Percentiles rank a stretch among this genome's conserved stretches.
Conservation (phyloP, 2,329 filamentous ascomycete genomes). For the Pochonia chlamydosporia region DNA sequence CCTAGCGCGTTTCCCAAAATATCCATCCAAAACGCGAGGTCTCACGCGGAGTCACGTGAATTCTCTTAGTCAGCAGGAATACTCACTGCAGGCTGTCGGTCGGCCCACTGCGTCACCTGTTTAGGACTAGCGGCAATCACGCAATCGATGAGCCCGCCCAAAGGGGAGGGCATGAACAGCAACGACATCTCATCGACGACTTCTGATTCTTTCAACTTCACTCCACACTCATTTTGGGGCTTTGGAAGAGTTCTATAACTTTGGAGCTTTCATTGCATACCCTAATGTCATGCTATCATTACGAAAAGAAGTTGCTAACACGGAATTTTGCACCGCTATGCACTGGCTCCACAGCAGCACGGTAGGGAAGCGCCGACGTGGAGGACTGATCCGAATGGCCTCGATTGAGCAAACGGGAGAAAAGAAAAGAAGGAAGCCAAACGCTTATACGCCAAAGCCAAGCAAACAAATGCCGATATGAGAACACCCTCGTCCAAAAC, state of each 20-base stretch:
- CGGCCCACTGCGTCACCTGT: conserved; percentile 4
- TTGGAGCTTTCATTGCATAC: conserved; percentile 15
- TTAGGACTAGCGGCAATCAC: conserved; percentile 25
- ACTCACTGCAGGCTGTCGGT: conserved; percentile 1
- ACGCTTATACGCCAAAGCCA: conserved; percentile 7
- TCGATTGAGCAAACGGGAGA: background rate
- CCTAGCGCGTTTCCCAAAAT: background rate
- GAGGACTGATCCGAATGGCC: background rate
- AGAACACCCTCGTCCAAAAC: background rate
- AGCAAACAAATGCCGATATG: conserved; percentile 1
- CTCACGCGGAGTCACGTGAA: conserved; percentile 5
- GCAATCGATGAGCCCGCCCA: conserved; percentile 23
- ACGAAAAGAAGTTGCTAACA: conserved; percentile 3
- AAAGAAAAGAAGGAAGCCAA: background rate
- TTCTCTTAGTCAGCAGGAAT: background rate
- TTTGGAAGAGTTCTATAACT: conserved; percentile 4
- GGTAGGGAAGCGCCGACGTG: background rate
- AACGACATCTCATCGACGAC: conserved; percentile 12
- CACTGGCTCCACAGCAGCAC: conserved; percentile 1
- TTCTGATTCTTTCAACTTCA: conserved; percentile 14
- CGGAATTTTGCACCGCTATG: background rate
- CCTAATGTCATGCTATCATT: conserved; percentile 12
- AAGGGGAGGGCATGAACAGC: conserved; percentile 11
- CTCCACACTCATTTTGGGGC: conserved; percentile 8
- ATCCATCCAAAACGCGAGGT: background rate